Percentiles rank a stretch among this genome's conserved stretches.
phyloP scores from a whole-genome alignment of 306 rosid species.

The Inga laurina region DNA sequence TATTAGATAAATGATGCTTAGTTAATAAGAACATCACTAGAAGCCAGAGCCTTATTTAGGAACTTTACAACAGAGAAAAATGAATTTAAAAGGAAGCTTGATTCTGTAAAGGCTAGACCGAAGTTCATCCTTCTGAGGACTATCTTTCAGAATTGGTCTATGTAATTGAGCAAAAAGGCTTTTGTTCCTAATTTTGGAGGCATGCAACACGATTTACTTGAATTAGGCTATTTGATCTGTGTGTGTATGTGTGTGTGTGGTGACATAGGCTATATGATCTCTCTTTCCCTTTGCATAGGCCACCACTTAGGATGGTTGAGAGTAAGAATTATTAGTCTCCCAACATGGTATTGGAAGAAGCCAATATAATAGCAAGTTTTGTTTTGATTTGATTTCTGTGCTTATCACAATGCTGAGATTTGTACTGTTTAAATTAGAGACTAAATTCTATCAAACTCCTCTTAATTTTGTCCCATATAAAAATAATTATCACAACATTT shows the following conservation, averaged over 20 bases:
- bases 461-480: too few relatives aligned
- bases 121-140: too few relatives aligned
- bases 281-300: not conserved
- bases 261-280: not conserved
- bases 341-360: too few relatives aligned
- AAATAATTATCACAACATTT: too few relatives aligned
- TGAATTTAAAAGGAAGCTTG: not conserved
- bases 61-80: not conserved
- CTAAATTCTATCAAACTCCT: too few relatives aligned
- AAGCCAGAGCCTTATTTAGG: not conserved
- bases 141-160: too few relatives aligned
- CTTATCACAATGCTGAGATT: not conserved
- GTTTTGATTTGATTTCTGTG: not conserved
- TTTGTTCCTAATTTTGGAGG: not conserved
- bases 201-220: not conserved
- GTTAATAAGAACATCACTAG: not conserved
- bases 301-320: not conserved
- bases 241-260: too few relatives aligned
- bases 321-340: too few relatives aligned
- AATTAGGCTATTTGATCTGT: not conserved
- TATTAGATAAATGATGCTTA: not conserved
- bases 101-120: not conserved
- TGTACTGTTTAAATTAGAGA: not conserved
- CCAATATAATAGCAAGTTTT: too few relatives aligned
- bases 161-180: too few relatives aligned